Conservation (phyloP, 441 rosid genomes). For the Biscutella auriculata region DNA sequence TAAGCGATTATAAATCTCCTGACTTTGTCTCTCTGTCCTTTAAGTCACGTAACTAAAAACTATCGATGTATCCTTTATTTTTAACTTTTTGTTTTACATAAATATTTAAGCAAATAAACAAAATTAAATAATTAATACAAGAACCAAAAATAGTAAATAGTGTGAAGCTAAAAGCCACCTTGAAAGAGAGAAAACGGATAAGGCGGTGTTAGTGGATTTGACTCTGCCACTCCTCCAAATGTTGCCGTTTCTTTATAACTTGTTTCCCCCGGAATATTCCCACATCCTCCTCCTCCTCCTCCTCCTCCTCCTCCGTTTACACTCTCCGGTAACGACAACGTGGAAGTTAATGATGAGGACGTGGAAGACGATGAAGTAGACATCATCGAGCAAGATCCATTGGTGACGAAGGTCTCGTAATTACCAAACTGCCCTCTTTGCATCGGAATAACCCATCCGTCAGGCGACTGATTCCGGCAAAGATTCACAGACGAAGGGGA, state of each 20-base stretch:
- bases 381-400: conserved; percentile 10
- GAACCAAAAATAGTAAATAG: conserved; percentile 25
- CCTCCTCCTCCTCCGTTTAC: conserved; percentile 15
- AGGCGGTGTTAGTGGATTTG: conserved; percentile 39
- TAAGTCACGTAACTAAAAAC: conserved; percentile 17
- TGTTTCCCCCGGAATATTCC: conserved; percentile 13
- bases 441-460: conserved; percentile 25
- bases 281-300: conserved; percentile 19
- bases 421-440: conserved; percentile 12
- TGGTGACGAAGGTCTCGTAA: not conserved
- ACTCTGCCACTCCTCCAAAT: conserved; percentile 25
- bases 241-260: conserved; percentile 15
- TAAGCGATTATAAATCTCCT: conserved; percentile 10
- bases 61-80: conserved; percentile 4
- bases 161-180: conserved; percentile 47
- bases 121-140: conserved; percentile 16
- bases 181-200: conserved; percentile 81
- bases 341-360: conserved; percentile 16
- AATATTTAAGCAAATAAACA: not conserved
- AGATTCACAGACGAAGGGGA: conserved; percentile 26
- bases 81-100: not conserved
- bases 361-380: not conserved
- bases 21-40: conserved; percentile 16
- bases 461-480: conserved; percentile 21
- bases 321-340: conserved; percentile 21